Evolutionary conservation across 1,284 basidiomycete genomes (phyloP), one percentile per base, ranked within the genome.

Genomic region (Ustilago nuda): DNA sequence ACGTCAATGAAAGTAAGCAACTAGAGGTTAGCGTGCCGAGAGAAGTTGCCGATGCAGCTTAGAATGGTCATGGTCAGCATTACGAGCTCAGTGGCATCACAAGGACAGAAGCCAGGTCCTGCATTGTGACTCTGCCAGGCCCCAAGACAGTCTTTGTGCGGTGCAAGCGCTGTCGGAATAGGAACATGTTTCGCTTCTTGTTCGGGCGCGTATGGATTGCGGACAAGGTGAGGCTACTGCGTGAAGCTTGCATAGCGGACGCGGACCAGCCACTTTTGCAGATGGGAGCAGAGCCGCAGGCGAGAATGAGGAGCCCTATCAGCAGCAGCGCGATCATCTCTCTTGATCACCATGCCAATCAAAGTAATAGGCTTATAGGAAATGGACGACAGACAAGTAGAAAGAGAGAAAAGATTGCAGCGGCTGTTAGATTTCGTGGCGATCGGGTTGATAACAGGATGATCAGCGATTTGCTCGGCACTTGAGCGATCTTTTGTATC

Each of bases 401-500:
- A 27, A 19, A 13, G 48, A 50, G 5, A 7, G 27, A 39, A 9
- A 27, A 32, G 27, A 50, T 32, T 19, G 1, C 1, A 15, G 3
- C 15, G 1, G 43, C 9, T 45, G 43, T 19, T 5, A 7, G 13
- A 8, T 19, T 45, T 19, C n/a, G 43, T 19, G 43, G n/a, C 4
- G 8, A 50, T 50, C 27, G 48, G 27, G 5, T 30, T 17, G 27
- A 50, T 23, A 50, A 1, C 41, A 17, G n/a, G 19, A 45, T 45
- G n/a, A 45, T 45, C 1, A 19, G 43, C 45, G 23, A 13, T 27
- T 23, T 32, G 23, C 30, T 50, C 48, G 30, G 48, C 13, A 53
- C 23, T 53, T 53, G 51, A 53, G 33, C 50, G 51, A 53, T 19
- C n/a, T 19, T 5, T 19, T 17, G 19, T 53, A 33, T 33, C 51